phyloP scores from a whole-genome alignment of 2,329 filamentous ascomycete species.

The Alternaria gaisen region DNA sequence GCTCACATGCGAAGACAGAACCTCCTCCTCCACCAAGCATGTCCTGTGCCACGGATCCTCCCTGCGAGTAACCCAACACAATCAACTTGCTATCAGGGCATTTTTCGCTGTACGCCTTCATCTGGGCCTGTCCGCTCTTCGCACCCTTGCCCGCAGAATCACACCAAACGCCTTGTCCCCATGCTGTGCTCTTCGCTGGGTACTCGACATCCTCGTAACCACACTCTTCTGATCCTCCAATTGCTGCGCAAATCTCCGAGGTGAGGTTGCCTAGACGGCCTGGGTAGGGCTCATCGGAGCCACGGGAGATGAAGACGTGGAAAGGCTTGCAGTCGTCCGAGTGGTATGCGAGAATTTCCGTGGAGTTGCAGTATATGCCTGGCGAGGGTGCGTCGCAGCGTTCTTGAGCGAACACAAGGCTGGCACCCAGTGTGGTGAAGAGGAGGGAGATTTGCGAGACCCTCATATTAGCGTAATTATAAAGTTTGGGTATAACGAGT shows the following conservation, averaged over 20 bases:
- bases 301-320: conserved; percentile 39
- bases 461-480: conserved; percentile 22
- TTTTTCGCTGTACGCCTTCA: conserved; percentile 35
- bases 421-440: conserved; percentile 18
- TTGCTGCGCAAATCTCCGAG: conserved; percentile 26
- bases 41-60: conserved; percentile 37
- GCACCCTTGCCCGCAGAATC: conserved; percentile 36
- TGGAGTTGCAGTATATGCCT: conserved; percentile 32
- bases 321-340: conserved; percentile 34
- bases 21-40: conserved; percentile 43
- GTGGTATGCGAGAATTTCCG: conserved; percentile 32
- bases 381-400: conserved; percentile 38
- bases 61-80: conserved; percentile 38
- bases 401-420: conserved; percentile 28
- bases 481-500: conserved; percentile 7
- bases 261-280: conserved; percentile 39
- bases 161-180: conserved; percentile 38
- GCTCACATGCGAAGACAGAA: conserved; percentile 33
- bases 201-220: conserved; percentile 40
- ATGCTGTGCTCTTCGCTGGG: conserved; percentile 38
- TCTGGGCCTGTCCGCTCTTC: conserved; percentile 33
- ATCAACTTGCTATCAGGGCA: conserved; percentile 42
- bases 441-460: conserved; percentile 14
- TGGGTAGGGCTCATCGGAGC: conserved; percentile 42
- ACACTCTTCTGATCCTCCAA: conserved; percentile 30